Evolutionary conservation across 2,329 filamentous ascomycete genomes (phyloP).

Genomic region (Neonectria faginata): DNA sequence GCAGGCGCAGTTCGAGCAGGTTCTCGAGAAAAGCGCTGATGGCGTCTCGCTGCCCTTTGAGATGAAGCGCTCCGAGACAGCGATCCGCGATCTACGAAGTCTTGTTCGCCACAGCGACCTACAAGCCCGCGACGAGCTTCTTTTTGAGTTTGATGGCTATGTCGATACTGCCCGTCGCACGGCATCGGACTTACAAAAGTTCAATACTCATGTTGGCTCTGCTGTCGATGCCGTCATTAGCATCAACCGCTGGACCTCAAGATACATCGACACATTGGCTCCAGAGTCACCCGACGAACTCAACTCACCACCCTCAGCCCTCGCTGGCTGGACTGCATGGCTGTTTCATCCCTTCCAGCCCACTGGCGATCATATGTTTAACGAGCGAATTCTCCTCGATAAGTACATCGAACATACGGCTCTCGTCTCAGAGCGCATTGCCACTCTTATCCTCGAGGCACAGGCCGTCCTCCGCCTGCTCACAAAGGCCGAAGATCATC

Average conservation of each 20-base stretch:
- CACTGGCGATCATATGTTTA: constrained; percentile 55
- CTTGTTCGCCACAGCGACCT: constrained; percentile 78
- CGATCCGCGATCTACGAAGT: constrained; percentile 79
- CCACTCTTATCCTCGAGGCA: constrained; percentile 75
- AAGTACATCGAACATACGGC: constrained; percentile 81
- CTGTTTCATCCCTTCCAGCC: constrained; percentile 73
- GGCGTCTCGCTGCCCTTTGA: constrained; percentile 77
- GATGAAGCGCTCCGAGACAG: constrained; percentile 81
- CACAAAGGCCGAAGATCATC: constrained; percentile 74
- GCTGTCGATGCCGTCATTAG: constrained; percentile 80
- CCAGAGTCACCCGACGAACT: constrained; percentile 46
- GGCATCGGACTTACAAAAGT: constrained; percentile 75
- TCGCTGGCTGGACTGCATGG: constrained; percentile 56
- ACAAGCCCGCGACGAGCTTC: constrained; percentile 75
- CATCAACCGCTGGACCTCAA: constrained; percentile 80
- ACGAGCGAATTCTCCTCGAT: constrained; percentile 72
- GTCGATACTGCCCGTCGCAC: constrained; percentile 75
- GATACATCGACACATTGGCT: constrained; percentile 73
- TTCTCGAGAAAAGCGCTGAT: constrained; percentile 75
- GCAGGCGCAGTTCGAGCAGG: constrained; percentile 81
- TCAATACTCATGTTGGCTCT: constrained; percentile 80
- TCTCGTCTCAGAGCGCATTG: constrained; percentile 77
- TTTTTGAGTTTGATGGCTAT: constrained; percentile 81
- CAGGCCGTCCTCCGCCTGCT: constrained; percentile 75
- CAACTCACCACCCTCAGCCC: constrained; percentile 48